These are phyloP conservation scores for Coniochaeta sp. DNA, from an alignment of 2,329 filamentous ascomycete species.

Conservation along the genomic window DNA sequence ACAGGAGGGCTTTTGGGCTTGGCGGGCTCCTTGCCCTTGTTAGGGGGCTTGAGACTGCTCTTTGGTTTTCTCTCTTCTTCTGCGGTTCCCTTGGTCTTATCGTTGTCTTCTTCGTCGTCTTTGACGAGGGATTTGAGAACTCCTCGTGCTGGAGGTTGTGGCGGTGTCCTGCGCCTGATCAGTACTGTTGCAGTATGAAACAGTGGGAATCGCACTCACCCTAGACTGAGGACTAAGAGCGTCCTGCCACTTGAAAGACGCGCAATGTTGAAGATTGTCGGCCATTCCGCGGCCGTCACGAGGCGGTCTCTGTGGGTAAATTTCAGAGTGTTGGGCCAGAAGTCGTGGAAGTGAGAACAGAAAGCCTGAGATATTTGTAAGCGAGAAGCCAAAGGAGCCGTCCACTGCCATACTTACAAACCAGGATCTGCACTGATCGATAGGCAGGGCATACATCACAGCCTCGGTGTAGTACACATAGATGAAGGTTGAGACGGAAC, in stretches of 20 bases:
- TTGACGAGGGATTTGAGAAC: neutral
- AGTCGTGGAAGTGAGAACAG: slow-evolving; percentile 32
- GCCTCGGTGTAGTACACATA: slow-evolving; percentile 25
- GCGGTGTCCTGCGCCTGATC: neutral
- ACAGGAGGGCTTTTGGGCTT: neutral
- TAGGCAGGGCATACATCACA: slow-evolving; percentile 29
- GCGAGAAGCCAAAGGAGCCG: too few relatives aligned
- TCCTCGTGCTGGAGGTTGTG: slow-evolving; percentile 2
- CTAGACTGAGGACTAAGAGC: slow-evolving; percentile 12
- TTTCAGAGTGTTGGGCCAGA: slow-evolving; percentile 31
- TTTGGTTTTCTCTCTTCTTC: neutral
- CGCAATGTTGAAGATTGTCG: slow-evolving; percentile 13
- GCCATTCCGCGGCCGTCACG: slow-evolving; percentile 16
- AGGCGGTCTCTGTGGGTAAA: slow-evolving; percentile 19
- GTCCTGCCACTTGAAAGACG: slow-evolving; percentile 11
- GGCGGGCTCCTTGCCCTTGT: neutral
- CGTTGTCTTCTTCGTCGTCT: neutral
- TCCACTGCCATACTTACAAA: slow-evolving; percentile 32
- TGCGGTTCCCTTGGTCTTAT: neutral
- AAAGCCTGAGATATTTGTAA: slow-evolving; percentile 23
- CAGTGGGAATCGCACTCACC: slow-evolving; percentile 5
- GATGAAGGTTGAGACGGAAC: neutral
- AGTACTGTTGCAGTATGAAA: neutral
- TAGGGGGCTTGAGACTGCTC: slow-evolving; percentile 2
- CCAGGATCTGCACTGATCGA: slow-evolving; percentile 35